These are phyloP conservation scores for Zymoseptoria pseudotritici DNA, from an alignment of 2,329 filamentous ascomycete genomes.

Conservation along the genomic window DNA sequence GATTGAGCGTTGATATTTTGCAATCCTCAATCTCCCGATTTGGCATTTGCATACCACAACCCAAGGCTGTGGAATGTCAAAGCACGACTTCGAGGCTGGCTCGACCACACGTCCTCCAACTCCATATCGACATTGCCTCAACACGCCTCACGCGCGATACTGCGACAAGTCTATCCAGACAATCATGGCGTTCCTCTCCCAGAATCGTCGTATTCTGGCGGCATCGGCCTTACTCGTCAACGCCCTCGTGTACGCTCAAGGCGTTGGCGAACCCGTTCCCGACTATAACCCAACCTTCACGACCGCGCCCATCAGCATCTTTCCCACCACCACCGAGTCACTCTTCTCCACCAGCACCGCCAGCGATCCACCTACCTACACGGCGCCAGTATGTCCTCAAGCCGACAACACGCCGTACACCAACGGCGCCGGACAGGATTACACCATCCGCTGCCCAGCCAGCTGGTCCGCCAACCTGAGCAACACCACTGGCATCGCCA, in stretches of 20 bases:
- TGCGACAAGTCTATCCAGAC: background rate
- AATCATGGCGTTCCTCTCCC: background rate
- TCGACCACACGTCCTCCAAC: background rate
- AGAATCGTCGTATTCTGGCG: background rate
- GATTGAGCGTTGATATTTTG: background rate
- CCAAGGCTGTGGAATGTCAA: background rate
- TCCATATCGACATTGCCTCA: background rate
- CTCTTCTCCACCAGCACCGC: background rate
- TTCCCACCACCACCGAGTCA: background rate
- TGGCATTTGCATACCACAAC: background rate
- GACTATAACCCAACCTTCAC: background rate
- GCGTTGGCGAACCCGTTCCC: background rate
- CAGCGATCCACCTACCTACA: background rate
- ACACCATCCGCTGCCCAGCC: background rate
- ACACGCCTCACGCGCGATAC: background rate
- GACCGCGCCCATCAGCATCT: background rate
- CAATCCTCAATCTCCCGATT: background rate
- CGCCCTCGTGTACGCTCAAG: background rate
- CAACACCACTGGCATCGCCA: background rate
- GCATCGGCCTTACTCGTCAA: background rate
- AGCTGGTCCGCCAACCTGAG: background rate
- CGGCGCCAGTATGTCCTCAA: background rate
- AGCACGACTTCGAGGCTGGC: background rate
- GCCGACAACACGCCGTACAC: background rate
- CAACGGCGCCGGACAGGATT: background rate